These are phyloP conservation scores for Sugiyamaella marilandica DNA, from an alignment of 805 yeast genomes.

Conservation along the genomic window DNA sequence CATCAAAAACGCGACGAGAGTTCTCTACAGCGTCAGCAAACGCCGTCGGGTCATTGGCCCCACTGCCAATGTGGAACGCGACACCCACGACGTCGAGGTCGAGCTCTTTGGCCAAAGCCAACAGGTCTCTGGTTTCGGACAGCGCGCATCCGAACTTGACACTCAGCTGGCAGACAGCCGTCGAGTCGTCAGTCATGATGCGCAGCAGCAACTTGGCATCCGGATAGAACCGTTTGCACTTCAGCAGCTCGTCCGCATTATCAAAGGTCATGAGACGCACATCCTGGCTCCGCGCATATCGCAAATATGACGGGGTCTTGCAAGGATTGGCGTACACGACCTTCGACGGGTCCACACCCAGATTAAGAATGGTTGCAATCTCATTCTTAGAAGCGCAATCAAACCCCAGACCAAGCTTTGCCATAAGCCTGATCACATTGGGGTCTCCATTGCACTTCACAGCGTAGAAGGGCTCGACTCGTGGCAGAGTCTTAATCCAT, in stretches of 20 bases:
- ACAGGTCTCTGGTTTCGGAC: conserved; percentile 47
- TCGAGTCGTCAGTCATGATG: conserved; percentile 82
- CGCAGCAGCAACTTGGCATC: conserved; percentile 67
- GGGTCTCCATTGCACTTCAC: conserved; percentile 86
- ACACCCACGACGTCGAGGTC: conserved; percentile 72
- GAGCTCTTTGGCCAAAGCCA: conserved; percentile 57
- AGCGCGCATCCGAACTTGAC: conserved; percentile 85
- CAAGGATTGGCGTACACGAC: conserved; percentile 94
- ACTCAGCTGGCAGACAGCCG: conserved; percentile 79
- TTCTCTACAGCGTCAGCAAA: conserved; percentile 68
- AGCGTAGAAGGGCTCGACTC: conserved; percentile 85
- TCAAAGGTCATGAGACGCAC: conserved; percentile 84
- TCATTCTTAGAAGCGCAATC: conserved; percentile 93
- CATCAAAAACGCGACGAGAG: conserved; percentile 61
- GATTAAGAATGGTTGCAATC: conserved; percentile 56
- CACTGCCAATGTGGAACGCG: conserved; percentile 95
- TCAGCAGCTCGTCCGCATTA: conserved; percentile 76
- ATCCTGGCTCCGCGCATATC: conserved; percentile 54
- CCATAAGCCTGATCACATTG: conserved; percentile 53
- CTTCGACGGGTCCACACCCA: conserved; percentile 60
- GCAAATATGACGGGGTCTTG: conserved; percentile 75
- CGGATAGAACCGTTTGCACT: conserved; percentile 65
- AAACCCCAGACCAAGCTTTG: conserved; percentile 64
- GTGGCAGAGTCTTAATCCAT: conserved; percentile 66
- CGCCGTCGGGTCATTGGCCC: conserved; percentile 69